A percentile compares a stretch with the other conserved stretches of the same genome.
phyloP scores from a whole-genome alignment of 257 asterid genomes.

The Solanum dulcamara region DNA sequence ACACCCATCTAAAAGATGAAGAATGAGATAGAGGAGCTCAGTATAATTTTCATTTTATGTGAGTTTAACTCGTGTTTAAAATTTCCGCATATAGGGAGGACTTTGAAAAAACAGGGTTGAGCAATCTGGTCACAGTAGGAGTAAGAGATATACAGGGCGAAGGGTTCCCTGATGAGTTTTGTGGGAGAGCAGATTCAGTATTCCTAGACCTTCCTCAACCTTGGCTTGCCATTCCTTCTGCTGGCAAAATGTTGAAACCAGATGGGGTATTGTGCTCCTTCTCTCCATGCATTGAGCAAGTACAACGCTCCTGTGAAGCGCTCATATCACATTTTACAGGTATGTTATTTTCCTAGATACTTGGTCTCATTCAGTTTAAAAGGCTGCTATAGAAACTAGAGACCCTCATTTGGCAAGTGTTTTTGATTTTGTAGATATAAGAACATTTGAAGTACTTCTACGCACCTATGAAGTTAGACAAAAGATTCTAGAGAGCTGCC shows the following conservation, averaged over 20 bases:
- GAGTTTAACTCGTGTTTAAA: background rate
- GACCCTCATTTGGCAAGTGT: background rate
- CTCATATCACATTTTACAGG: conserved; percentile 63
- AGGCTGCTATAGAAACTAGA: background rate
- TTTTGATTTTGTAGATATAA: conserved; percentile 43
- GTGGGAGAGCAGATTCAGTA: conserved; percentile 62
- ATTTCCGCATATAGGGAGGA: conserved; percentile 46
- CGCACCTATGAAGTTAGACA: conserved; percentile 72
- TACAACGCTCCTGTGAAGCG: conserved; percentile 72
- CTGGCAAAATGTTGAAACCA: conserved; percentile 79
- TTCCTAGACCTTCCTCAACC: conserved; percentile 98
- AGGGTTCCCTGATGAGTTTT: conserved; percentile 81
- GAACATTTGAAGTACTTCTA: conserved; percentile 86
- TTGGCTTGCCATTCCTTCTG: conserved; percentile 93
- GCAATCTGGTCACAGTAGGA: conserved; percentile 68
- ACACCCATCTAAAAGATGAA: background rate
- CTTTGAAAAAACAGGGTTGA: conserved; percentile 72
- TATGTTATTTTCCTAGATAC: conserved; percentile 1
- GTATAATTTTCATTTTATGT: background rate
- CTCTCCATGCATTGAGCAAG: conserved; percentile 98
- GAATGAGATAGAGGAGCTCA: background rate
- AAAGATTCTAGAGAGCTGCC: conserved; percentile 44
- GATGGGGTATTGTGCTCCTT: conserved; percentile 91
- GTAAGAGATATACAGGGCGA: conserved; percentile 90
- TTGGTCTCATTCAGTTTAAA: background rate